Base-by-base conservation (phyloP, 495 filamentous ascomycete species). In the Talaromyces proteolyticus region DNA sequence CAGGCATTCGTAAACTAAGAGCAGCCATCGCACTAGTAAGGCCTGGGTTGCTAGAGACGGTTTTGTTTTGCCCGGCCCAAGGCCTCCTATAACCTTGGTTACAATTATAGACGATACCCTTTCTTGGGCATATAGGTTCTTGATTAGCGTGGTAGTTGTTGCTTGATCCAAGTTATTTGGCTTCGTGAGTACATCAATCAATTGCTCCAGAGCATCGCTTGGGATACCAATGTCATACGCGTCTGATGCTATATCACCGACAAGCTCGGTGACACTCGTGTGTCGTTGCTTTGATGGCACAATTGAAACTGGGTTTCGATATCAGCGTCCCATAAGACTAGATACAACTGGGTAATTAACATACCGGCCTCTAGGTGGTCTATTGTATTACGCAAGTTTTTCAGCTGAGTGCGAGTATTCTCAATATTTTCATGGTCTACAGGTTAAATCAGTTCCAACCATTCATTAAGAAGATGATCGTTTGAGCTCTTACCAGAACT, bases 61-160 rank as follows among this genome's bases (percentile, higher is more conserved):
- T 59, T 94, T 96, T 52, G 77, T 75, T 58, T 82, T 80, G 57
- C 87, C 89, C 56, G 88, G 83, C 10, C 91, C 91, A 36, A 95
- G 77, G 47, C 77, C 81, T 44, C 85, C 85, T 18, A 94, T 76
- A 19, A 92, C 61, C 51, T 77, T 84, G 17, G 86, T 75, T 51
- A 89, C 75, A 42, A 81, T 53, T 34, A 81, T 74, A 37, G 80
- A 77, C 11, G 73, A 52, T 4, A 96, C 72, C 49, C 76, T 80
- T 41, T 74, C 70, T 22, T 76, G 70, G 1, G 91, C 89, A 64
- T 91, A 94, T 38, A 95, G 64, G 37, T 85, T 85, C 49, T 84
- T 88, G 63, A 91, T 63, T 23, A 95, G 61, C 26, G 69, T 77
- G 1, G 75, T 79, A 26, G 81, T 69, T 47, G 81, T 86, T 26